Conservation (phyloP, 208 protist genomes). For the Acanthamoeba rhysodes region DNA sequence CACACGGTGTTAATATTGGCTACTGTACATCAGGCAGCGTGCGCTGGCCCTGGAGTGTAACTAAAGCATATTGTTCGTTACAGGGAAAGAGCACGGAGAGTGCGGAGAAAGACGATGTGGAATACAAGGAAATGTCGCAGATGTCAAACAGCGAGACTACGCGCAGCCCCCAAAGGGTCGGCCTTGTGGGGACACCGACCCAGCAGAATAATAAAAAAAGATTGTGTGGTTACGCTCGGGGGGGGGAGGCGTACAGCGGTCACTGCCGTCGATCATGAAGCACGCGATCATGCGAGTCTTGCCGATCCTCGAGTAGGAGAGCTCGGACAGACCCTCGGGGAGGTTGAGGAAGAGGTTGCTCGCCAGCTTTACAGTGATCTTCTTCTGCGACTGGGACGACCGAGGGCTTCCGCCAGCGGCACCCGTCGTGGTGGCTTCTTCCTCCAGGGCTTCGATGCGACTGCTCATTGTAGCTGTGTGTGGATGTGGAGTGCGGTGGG, state of each 20-base stretch:
- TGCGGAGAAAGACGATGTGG: too few relatives aligned
- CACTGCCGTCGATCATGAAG: constrained; percentile 56
- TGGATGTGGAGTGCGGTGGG: too few relatives aligned
- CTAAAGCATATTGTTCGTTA: too few relatives aligned
- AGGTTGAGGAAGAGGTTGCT: constrained; percentile 54
- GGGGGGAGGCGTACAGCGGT: constrained; percentile 1
- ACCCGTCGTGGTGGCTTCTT: background rate
- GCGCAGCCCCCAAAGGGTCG: too few relatives aligned
- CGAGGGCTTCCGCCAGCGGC: background rate
- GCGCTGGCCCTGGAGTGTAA: too few relatives aligned
- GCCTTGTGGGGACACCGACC: too few relatives aligned
- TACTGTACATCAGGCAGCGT: too few relatives aligned
- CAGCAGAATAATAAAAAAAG: too few relatives aligned
- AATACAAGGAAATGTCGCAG: too few relatives aligned
- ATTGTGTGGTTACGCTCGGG: background rate
- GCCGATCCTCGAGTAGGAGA: constrained; percentile 21
- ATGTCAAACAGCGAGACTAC: too few relatives aligned
- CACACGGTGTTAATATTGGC: too few relatives aligned
- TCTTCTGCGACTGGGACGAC: constrained; percentile 8
- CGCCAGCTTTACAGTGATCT: constrained; percentile 29
- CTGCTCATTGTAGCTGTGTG: too few relatives aligned
- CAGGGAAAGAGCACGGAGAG: background rate
- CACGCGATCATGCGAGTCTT: constrained; percentile 47
- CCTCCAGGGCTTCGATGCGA: constrained; percentile 21
- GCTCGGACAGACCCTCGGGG: constrained; percentile 35